Percentiles rank a stretch among this genome's conserved stretches.
Conservation (phyloP, 1,284 basidiomycete species). For the Trichosporon asahii region DNA sequence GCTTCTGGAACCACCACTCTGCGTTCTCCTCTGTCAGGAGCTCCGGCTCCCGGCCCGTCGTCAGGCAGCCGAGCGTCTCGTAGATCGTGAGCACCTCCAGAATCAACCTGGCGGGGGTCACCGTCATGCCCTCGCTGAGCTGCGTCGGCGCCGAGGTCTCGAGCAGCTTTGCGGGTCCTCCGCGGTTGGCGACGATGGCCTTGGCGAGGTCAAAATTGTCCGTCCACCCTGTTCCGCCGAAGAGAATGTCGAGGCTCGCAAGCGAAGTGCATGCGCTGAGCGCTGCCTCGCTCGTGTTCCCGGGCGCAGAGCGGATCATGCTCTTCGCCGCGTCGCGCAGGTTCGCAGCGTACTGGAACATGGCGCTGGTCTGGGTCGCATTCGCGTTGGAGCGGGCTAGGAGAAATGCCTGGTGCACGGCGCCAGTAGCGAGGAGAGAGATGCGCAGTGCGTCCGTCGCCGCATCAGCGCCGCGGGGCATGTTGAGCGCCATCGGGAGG, state of each 20-base stretch:
- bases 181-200: constrained; percentile 52
- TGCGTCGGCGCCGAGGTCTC: constrained; percentile 35
- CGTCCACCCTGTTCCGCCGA: constrained; percentile 53
- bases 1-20: constrained; percentile 52
- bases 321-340: constrained; percentile 42
- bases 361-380: constrained; percentile 38
- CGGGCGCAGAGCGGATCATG: constrained; percentile 36
- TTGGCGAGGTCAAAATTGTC: constrained; percentile 55
- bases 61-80: constrained; percentile 55
- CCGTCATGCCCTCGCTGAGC: constrained; percentile 48
- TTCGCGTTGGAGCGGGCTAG: constrained; percentile 44
- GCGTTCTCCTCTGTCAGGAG: constrained; percentile 49
- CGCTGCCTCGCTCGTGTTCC: constrained; percentile 50
- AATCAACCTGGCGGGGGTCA: constrained; percentile 52
- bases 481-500: constrained; percentile 51
- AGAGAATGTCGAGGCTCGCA: constrained; percentile 55
- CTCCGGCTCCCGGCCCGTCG: constrained; percentile 52
- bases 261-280: constrained; percentile 53
- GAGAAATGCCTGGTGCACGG: constrained; percentile 53
- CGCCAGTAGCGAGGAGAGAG: constrained; percentile 51
- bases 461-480: constrained; percentile 44
- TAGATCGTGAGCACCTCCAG: constrained; percentile 57
- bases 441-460: constrained; percentile 52
- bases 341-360: constrained; percentile 42
- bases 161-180: constrained; percentile 48